Evolutionary conservation across 805 yeast species (phyloP).

Genomic region (Torulaspora gathmanii): DNA sequence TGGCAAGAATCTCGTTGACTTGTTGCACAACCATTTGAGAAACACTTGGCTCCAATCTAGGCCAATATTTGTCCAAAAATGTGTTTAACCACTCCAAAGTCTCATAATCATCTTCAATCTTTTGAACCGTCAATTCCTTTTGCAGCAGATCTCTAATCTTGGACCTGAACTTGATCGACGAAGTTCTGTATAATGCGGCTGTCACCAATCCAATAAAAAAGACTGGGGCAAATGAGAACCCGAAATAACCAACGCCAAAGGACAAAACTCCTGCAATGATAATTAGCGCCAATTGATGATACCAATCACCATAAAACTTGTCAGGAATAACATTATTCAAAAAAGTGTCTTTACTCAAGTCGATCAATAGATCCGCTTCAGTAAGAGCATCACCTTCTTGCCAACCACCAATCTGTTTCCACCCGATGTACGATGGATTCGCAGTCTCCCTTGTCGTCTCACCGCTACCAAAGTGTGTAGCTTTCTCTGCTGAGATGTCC

Average conservation of each 20-base stretch:
- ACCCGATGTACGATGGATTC: constrained; percentile 72
- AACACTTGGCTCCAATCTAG: constrained; percentile 80
- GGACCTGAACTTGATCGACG: constrained; percentile 74
- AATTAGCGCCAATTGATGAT: constrained; percentile 75
- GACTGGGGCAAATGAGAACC: constrained; percentile 74
- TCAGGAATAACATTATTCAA: constrained; percentile 75
- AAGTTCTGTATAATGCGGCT: constrained; percentile 72
- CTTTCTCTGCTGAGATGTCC: constrained; percentile 22
- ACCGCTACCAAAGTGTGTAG: constrained; percentile 18
- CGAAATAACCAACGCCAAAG: constrained; percentile 72
- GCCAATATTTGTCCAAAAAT: constrained; percentile 89
- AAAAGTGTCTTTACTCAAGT: constrained; percentile 66
- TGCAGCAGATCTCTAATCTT: constrained; percentile 73
- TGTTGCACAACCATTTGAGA: constrained; percentile 81
- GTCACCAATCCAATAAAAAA: constrained; percentile 63
- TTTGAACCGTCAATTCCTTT: constrained; percentile 75
- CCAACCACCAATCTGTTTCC: constrained; percentile 93
- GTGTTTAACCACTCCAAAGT: constrained; percentile 94
- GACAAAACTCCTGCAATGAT: constrained; percentile 65
- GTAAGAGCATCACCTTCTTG: constrained; percentile 61
- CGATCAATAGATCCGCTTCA: constrained; percentile 64
- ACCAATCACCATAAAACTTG: constrained; percentile 89
- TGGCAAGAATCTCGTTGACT: constrained; percentile 77
- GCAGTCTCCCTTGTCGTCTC: constrained; percentile 16
- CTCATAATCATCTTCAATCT: constrained; percentile 84